Percentiles rank a stretch among this genome's conserved stretches.
phyloP scores from a whole-genome alignment of 768 basidiomycete species.

The Amanita rimosa region DNA sequence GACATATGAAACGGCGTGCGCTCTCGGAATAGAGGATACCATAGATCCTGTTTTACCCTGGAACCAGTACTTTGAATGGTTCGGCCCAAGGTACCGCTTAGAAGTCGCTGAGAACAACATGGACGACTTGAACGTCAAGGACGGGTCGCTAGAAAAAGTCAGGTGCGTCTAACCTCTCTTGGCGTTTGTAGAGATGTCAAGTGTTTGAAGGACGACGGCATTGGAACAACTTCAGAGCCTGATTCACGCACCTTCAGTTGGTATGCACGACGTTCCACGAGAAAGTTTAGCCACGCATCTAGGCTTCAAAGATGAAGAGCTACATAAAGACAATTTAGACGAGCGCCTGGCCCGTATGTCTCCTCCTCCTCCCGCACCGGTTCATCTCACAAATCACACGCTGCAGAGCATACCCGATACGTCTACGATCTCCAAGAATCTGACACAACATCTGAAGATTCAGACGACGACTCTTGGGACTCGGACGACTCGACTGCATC shows the following conservation, averaged over 20 bases:
- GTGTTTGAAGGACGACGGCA: slow-evolving; percentile 20
- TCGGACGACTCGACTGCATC: slow-evolving; percentile 34
- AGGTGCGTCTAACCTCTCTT: slow-evolving; percentile 36
- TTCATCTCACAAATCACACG: neutral
- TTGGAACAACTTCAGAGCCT: slow-evolving; percentile 32
- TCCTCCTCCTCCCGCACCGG: neutral
- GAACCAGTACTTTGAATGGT: slow-evolving; percentile 95
- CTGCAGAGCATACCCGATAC: slow-evolving; percentile 53
- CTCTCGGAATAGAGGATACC: slow-evolving; percentile 73
- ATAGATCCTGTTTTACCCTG: slow-evolving; percentile 74
- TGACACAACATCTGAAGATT: slow-evolving; percentile 34
- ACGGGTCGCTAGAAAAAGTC: slow-evolving; percentile 71
- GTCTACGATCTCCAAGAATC: slow-evolving; percentile 49
- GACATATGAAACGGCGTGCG: slow-evolving; percentile 96
- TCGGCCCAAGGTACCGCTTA: slow-evolving; percentile 87
- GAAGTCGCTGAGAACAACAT: slow-evolving; percentile 90
- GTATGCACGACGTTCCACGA: slow-evolving; percentile 73
- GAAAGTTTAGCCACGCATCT: slow-evolving; percentile 57
- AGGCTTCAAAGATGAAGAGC: slow-evolving; percentile 42
- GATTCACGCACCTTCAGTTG: slow-evolving; percentile 70
- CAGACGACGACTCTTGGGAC: slow-evolving; percentile 36
- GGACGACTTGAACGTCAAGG: slow-evolving; percentile 83
- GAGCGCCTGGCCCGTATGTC: slow-evolving; percentile 60
- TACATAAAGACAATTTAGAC: slow-evolving; percentile 51
- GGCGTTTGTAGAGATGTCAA: neutral